Conservation (phyloP, 2,329 filamentous ascomycete genomes). For the Mycogone perniciosa region DNA sequence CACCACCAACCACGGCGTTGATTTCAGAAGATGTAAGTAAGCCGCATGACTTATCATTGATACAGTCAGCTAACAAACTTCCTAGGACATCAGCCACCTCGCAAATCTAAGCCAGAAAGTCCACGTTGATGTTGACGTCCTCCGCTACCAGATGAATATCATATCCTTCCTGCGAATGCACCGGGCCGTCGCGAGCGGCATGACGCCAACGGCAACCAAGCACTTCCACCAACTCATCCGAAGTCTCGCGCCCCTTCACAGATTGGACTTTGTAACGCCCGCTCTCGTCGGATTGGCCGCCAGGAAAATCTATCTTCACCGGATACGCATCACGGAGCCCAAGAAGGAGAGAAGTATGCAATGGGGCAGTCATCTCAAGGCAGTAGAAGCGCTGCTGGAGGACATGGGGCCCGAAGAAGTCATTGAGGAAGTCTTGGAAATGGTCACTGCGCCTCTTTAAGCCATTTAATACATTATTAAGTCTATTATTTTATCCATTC, state of each 20-base stretch:
- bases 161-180: constrained; percentile 82
- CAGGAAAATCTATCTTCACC: constrained; percentile 82
- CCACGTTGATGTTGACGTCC: constrained; percentile 66
- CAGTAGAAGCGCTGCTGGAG: constrained; percentile 61
- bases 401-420: constrained; percentile 55
- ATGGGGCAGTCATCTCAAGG: constrained; percentile 76
- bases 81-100: constrained; percentile 53
- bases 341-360: constrained; percentile 80
- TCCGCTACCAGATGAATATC: constrained; percentile 81
- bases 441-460: constrained; percentile 47
- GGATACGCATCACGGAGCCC: constrained; percentile 63
- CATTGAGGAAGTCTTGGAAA: constrained; percentile 56
- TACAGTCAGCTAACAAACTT: constrained; percentile 11
- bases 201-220: constrained; percentile 71
- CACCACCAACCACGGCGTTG: constrained; percentile 23
- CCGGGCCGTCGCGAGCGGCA: constrained; percentile 71
- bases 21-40: constrained; percentile 39
- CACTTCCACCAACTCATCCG: constrained; percentile 65
- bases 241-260: constrained; percentile 75
- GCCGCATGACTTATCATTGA: background rate
- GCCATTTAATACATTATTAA: constrained; percentile 21
- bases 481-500: constrained; percentile 18
- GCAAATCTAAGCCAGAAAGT: constrained; percentile 52
- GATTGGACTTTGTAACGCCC: constrained; percentile 73
- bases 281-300: constrained; percentile 76